These are phyloP conservation scores for Fusarium paranaense DNA, from an alignment of 2,329 filamentous ascomycete genomes.

Conservation along the genomic window DNA sequence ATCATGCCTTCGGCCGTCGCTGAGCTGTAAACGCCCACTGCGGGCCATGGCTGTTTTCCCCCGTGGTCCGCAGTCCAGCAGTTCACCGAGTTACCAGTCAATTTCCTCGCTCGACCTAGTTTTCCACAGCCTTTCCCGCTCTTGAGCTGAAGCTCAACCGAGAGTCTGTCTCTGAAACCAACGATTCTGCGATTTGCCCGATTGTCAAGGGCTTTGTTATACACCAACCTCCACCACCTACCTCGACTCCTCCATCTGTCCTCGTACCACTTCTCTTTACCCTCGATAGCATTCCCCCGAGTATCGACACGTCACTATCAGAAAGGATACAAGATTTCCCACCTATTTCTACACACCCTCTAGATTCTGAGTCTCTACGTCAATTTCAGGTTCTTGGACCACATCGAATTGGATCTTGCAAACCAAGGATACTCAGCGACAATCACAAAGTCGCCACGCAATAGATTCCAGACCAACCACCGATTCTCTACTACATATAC, in stretches of 20 bases:
- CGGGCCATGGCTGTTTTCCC: constrained; percentile 66
- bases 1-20: constrained; percentile 80
- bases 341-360: not conserved
- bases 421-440: not conserved
- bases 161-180: constrained; percentile 55
- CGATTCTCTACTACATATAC: constrained; percentile 2
- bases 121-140: constrained; percentile 68
- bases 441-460: not conserved
- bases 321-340: not conserved
- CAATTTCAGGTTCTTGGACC: not conserved
- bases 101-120: constrained; percentile 72
- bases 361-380: not conserved
- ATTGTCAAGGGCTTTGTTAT: constrained; percentile 44
- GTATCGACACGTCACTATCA: not conserved
- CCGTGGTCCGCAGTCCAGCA: constrained; percentile 83
- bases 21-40: constrained; percentile 94
- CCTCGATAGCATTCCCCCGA: not conserved
- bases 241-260: constrained; percentile 5
- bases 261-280: not conserved
- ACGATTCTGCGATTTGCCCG: constrained; percentile 47
- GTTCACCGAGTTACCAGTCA: constrained; percentile 78
- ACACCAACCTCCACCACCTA: constrained; percentile 13
- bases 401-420: not conserved
- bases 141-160: constrained; percentile 51
- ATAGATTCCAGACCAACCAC: not conserved